Evolutionary conservation across 129 eudicot species (phyloP), one percentile per base, ranked within the genome.

Genomic region (Heracleum sosnowskyi): DNA sequence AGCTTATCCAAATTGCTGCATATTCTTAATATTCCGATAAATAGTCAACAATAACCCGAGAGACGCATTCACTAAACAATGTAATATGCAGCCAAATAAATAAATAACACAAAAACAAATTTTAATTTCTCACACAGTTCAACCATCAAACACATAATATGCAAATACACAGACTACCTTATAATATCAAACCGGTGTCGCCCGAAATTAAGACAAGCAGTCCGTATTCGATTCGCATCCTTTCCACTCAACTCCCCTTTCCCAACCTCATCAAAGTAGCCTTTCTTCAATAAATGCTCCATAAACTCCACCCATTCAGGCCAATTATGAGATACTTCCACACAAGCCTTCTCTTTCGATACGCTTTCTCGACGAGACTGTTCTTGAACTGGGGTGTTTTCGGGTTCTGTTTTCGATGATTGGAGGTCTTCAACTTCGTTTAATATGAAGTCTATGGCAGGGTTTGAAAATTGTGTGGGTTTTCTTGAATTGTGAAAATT

Each of bases 231-330:
- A 69, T 90, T 90, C 42, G 79, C 69, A 41, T 84, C 84, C 81
- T 90, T 90, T 13, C 75, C 80, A 69, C 87, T 88, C 79, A 87
- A 40, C 75, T 78, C 76, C 16, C 63, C 85, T 42, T 42, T 82
- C 49, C 82, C 90, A 45, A 82, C 70, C 60, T 69, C 80, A 3
- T 84, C 90, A 76, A 90, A 88, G 62, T 90, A 92, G 26, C 97
- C 97, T 34, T 40, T 78, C 78, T 80, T 83, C 75, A 80, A 53
- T 81, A 92, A 79, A 40, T 79, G 84, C 64, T 85, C 86, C 93
- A 90, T 88, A 81, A 92, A 88, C n/a, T 37, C 82, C 44, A 82
- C 86, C 97, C 97, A 92, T 76, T 92, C 97, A 13, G 87, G 86
- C 97, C 96, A 89, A 17, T 81, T 90, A 72, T 88, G 93, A 64